Conservation (phyloP, 495 filamentous ascomycete species). For the Aspergillus incahuasiensis region DNA sequence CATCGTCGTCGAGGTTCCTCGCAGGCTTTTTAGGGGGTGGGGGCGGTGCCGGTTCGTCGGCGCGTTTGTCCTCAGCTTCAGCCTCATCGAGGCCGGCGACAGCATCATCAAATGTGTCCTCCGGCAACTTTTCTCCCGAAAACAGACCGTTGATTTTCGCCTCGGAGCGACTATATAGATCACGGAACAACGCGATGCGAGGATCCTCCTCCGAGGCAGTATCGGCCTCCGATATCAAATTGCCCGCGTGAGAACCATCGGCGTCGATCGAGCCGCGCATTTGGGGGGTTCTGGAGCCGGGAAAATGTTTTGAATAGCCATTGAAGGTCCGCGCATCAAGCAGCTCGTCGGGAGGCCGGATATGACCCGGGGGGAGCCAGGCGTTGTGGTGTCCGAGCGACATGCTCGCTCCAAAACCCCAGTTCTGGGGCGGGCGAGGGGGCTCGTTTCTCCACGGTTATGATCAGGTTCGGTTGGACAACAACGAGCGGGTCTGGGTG, state of each 20-base stretch:
- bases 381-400: slow-evolving; percentile 47
- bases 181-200: slow-evolving; percentile 55
- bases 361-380: slow-evolving; percentile 45
- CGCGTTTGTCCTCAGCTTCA: slow-evolving; percentile 30
- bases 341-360: slow-evolving; percentile 43
- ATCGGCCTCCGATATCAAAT: slow-evolving; percentile 48
- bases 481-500: slow-evolving; percentile 21
- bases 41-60: slow-evolving; percentile 34
- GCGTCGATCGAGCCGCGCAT: slow-evolving; percentile 46
- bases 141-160: slow-evolving; percentile 57
- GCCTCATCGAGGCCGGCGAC: slow-evolving; percentile 26
- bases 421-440: slow-evolving; percentile 44
- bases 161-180: slow-evolving; percentile 56
- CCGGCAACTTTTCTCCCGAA: slow-evolving; percentile 40
- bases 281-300: slow-evolving; percentile 46
- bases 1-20: slow-evolving; percentile 75
- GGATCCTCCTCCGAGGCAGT: slow-evolving; percentile 59
- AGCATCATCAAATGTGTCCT: slow-evolving; percentile 26
- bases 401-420: slow-evolving; percentile 51
- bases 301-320: slow-evolving; percentile 42
- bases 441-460: slow-evolving; percentile 45
- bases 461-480: slow-evolving; percentile 32
- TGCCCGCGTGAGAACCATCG: slow-evolving; percentile 43
- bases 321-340: slow-evolving; percentile 46
- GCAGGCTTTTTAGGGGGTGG: slow-evolving; percentile 56